Conservation (phyloP, 345 rosid species). For the Capsella bursapastoris region DNA sequence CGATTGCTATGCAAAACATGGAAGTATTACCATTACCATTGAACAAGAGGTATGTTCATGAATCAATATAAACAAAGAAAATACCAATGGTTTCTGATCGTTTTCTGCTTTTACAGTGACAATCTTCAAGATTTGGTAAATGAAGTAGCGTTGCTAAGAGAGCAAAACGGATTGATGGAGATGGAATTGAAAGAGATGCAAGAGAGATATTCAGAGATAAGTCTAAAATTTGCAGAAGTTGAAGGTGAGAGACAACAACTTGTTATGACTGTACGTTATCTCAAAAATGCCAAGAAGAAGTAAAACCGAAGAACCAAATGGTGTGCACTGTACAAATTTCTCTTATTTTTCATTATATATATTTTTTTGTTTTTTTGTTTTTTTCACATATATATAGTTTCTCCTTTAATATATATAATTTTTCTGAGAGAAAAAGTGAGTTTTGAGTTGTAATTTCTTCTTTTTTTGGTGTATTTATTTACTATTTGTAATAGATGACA, state of each 20-base stretch:
- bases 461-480: constrained; percentile 13
- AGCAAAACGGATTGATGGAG: constrained; percentile 70
- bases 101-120: constrained; percentile 8
- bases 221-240: constrained; percentile 89
- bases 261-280: constrained; percentile 78
- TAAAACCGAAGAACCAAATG: constrained; percentile 26
- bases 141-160: constrained; percentile 47
- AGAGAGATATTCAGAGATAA: constrained; percentile 86
- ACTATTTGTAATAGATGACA: not conserved
- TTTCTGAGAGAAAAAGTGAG: constrained; percentile 7
- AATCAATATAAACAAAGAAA: constrained; percentile 14
- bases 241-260: constrained; percentile 95
- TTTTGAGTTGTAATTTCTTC: constrained; percentile 17
- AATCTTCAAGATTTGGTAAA: constrained; percentile 29
- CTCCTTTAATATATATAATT: not conserved
- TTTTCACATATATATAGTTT: not conserved
- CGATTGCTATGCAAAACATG: constrained; percentile 33
- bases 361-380: too few relatives aligned
- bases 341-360: constrained; percentile 3
- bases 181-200: constrained; percentile 89
- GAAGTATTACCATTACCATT: constrained; percentile 24
- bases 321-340: constrained; percentile 33
- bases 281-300: constrained; percentile 65
- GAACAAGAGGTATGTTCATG: constrained; percentile 49
- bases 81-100: not conserved